Percentiles rank a stretch among this genome's conserved stretches.
These are phyloP conservation scores for Plasmodium ovale DNA, from an alignment of 169 alveolate genomes.

Conservation along the genomic window DNA sequence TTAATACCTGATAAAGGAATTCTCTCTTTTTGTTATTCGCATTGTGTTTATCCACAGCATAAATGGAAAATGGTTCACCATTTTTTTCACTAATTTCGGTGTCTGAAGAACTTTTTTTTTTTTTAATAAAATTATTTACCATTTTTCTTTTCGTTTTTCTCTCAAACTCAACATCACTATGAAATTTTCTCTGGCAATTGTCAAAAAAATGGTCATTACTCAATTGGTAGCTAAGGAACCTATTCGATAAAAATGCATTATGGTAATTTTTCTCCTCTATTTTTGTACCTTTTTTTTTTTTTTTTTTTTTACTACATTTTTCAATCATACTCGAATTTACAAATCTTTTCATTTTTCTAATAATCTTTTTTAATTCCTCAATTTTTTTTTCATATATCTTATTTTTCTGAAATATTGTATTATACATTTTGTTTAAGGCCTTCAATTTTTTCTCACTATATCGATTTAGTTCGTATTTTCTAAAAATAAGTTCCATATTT, in stretches of 20 bases:
- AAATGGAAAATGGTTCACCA: background rate
- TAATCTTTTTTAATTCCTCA: constrained; percentile 44
- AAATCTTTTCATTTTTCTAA: constrained; percentile 45
- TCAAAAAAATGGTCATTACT: background rate
- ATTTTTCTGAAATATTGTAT: constrained; percentile 39
- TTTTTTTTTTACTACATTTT: background rate
- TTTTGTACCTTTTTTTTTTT: background rate
- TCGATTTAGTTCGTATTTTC: constrained; percentile 39
- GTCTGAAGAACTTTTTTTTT: constrained; percentile 28
- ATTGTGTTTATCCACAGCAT: background rate
- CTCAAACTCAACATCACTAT: constrained; percentile 41
- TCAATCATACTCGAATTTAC: background rate
- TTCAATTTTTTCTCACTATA: constrained; percentile 44
- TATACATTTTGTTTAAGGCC: constrained; percentile 45
- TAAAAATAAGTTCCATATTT: constrained; percentile 30
- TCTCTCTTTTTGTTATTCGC: too few relatives aligned
- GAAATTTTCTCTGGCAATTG: background rate
- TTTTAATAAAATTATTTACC: background rate
- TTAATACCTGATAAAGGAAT: too few relatives aligned
- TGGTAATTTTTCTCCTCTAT: background rate
- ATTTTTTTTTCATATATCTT: constrained; percentile 39
- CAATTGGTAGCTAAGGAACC: background rate
- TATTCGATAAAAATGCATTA: background rate
- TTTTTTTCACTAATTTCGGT: constrained; percentile 16
- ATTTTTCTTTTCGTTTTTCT: constrained; percentile 31